These are phyloP conservation scores for Pseudotsuga menziesii DNA, from an alignment of 75 land plant species.

Conservation along the genomic window DNA sequence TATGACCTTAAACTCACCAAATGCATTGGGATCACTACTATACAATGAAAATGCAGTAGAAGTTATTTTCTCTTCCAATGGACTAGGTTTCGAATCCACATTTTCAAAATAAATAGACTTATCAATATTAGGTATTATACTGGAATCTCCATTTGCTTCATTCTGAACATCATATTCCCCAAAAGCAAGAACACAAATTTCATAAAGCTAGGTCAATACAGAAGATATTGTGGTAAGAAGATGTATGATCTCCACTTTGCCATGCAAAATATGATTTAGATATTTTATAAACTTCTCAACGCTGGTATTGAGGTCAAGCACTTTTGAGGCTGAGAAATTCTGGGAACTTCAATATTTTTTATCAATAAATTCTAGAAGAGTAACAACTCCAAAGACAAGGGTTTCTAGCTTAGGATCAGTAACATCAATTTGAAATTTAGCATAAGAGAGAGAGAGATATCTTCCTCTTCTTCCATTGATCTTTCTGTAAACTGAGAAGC, in stretches of 20 bases:
- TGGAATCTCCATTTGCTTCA: constrained; percentile 34
- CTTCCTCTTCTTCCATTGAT: constrained; percentile 14
- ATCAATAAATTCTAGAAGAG: constrained; percentile 46
- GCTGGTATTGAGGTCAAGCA: constrained; percentile 19
- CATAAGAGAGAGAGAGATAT: constrained; percentile 11
- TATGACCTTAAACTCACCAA: constrained; percentile 37
- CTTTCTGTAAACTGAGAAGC: constrained; percentile 15
- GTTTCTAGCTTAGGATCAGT: constrained; percentile 18
- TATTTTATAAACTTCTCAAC: constrained; percentile 37
- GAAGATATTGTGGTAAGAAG: constrained; percentile 53
- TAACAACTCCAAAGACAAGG: constrained; percentile 54
- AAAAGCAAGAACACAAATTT: constrained; percentile 17
- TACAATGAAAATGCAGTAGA: constrained; percentile 4
- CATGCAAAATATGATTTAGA: constrained; percentile 33
- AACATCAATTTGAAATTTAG: background rate
- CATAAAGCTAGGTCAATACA: constrained; percentile 37
- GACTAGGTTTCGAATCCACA: constrained; percentile 14
- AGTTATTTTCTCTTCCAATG: constrained; percentile 22
- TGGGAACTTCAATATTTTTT: constrained; percentile 38
- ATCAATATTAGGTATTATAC: constrained; percentile 19
- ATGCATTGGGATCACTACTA: constrained; percentile 28
- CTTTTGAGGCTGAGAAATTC: constrained; percentile 19
- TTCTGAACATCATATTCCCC: constrained; percentile 18
- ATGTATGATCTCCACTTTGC: constrained; percentile 26
- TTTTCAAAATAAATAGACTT: constrained; percentile 57